These are phyloP conservation scores for Tardiomyces blankii DNA, from an alignment of 1,139 yeast genomes.

Conservation along the genomic window DNA sequence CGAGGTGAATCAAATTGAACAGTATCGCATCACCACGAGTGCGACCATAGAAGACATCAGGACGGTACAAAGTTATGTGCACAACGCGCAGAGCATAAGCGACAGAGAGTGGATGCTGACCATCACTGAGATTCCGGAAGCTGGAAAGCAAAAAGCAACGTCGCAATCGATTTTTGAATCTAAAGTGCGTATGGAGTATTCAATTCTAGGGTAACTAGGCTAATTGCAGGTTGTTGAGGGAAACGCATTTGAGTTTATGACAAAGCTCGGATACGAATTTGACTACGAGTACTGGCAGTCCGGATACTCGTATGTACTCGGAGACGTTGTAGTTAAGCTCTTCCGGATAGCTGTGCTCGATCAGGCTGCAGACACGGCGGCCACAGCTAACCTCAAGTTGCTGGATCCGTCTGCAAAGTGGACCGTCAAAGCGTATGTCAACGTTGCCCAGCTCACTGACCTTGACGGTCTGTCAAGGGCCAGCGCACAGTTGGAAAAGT, in stretches of 20 bases:
- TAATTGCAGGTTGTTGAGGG: slow-evolving; percentile 9
- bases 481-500: slow-evolving; percentile 45
- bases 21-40: slow-evolving; percentile 20
- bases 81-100: not conserved
- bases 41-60: not conserved
- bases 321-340: slow-evolving; percentile 51
- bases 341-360: slow-evolving; percentile 36
- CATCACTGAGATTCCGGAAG: slow-evolving; percentile 74
- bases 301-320: slow-evolving; percentile 56
- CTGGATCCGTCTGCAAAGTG: slow-evolving; percentile 47
- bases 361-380: slow-evolving; percentile 9
- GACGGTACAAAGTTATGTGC: not conserved
- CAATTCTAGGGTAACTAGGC: not conserved
- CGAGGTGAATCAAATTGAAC: slow-evolving; percentile 25
- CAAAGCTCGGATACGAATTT: slow-evolving; percentile 60
- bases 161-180: slow-evolving; percentile 66
- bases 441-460: slow-evolving; percentile 64
- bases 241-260: slow-evolving; percentile 34
- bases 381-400: slow-evolving; percentile 24
- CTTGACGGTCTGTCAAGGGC: slow-evolving; percentile 61
- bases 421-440: slow-evolving; percentile 56
- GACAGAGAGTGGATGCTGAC: slow-evolving; percentile 47
- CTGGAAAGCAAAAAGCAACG: slow-evolving; percentile 59
- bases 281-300: slow-evolving; percentile 56
- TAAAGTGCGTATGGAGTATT: slow-evolving; percentile 28